Conservation (phyloP, 306 rosid genomes). For the Urtica urens region DNA sequence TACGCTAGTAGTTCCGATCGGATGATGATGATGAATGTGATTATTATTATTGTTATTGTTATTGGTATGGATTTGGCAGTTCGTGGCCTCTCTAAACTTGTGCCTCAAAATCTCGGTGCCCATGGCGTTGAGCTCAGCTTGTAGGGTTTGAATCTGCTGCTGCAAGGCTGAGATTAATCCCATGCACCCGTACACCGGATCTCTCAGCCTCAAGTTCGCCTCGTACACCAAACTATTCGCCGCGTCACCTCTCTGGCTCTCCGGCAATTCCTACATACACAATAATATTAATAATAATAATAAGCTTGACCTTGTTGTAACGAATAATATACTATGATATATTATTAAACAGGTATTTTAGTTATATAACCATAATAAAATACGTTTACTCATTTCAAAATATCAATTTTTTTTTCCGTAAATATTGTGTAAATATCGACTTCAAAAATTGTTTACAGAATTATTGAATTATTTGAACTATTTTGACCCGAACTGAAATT, state of each 20-base stretch:
- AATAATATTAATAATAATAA: not conserved
- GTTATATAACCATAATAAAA: too few species aligned
- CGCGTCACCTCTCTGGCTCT: constrained; percentile 72
- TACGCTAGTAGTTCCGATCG: constrained; percentile 1
- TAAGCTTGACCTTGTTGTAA: too few species aligned
- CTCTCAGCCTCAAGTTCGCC: constrained; percentile 75
- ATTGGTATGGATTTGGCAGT: constrained; percentile 7
- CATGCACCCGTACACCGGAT: constrained; percentile 89
- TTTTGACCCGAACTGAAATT: too few species aligned
- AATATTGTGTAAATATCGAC: too few species aligned
- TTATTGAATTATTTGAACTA: too few species aligned
- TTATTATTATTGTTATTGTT: not conserved
- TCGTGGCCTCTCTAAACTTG: constrained; percentile 52
- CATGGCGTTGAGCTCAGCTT: constrained; percentile 40
- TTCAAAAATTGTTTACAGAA: too few species aligned
- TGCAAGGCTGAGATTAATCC: constrained; percentile 80
- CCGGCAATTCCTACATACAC: constrained; percentile 55
- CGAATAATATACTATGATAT: too few species aligned
- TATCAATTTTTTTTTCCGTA: not conserved
- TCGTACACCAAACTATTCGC: constrained; percentile 82
- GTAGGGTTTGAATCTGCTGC: constrained; percentile 59
- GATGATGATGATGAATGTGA: not conserved
- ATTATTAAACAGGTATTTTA: too few species aligned
- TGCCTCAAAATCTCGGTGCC: constrained; percentile 47
- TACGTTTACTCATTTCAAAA: not conserved